Evolutionary conservation across 139 green algal genomes (phyloP), one percentile per base, ranked within the genome.

Genomic region (Closterium sp.): DNA sequence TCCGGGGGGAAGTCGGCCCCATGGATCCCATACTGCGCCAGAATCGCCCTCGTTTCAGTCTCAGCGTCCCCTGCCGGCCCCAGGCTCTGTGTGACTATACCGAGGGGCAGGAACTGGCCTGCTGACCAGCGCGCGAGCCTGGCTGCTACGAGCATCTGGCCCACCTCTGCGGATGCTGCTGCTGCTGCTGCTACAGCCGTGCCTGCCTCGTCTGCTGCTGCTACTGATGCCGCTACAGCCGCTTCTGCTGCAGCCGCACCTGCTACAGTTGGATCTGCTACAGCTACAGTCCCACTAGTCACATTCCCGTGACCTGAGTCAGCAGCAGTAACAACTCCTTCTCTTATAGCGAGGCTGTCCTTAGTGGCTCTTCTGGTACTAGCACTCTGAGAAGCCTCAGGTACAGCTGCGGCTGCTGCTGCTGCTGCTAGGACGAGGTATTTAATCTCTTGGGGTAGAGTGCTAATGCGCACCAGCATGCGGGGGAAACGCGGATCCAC

Each of bases 61-160:
- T 97, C 96, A 35, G 97, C 95, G 90, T 97, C 95, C 2, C 95
- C 96, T 0, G 96, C 96, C 89, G 96, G 94, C 0, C 96, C 96
- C 33, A 97, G 84, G 34, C 69, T 91, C 4, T 90, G 69, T 1
- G 89, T 91, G n/a, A 98, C 94, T 64, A 95, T 87, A 8, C 89
- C 86, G 4, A 88, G 10, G 8, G 95, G 95, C 34, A 91, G 55
- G 33, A 55, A 69, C 16, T 31, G 83, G 23, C 21, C 32, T 12
- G 91, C 85, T 16, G 28, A 31, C 84, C 85, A 95, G 83, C 30
- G 91, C 3, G 93, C 76, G 2, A 93, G 88, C 23, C 64, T 23
- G 12, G 69, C 85, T 0, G 31, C 89, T 25, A 87, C 23, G 8
- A 91, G 90, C 85, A 76, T 76, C 55, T 76, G 55, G 16, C 55